Conservation (phyloP, 1,284 basidiomycete species). For the Cutaneotrichosporon dermatis region DNA sequence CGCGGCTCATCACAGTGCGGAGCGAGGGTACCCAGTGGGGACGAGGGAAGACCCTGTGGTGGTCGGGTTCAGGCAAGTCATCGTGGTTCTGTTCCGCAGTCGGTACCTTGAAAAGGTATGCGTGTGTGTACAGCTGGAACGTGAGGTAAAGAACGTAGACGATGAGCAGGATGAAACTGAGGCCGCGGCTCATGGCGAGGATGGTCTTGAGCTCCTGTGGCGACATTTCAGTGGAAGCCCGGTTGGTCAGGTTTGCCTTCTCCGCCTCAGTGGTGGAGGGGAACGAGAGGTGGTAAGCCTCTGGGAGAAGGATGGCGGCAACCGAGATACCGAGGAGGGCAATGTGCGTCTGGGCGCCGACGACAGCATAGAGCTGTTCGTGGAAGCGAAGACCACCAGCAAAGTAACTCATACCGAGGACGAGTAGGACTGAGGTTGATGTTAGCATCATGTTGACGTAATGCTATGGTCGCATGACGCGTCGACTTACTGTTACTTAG, state of each 20-base stretch:
- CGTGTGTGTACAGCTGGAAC: constrained; percentile 57
- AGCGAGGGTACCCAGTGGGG: constrained; percentile 46
- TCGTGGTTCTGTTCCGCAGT: constrained; percentile 26
- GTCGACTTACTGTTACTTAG: constrained; percentile 54
- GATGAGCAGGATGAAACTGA: constrained; percentile 56
- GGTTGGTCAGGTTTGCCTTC: constrained; percentile 3
- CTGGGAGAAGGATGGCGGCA: constrained; percentile 68
- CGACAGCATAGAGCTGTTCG: constrained; percentile 60
- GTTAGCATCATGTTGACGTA: background rate
- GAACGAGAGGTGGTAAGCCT: constrained; percentile 57
- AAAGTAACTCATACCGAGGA: constrained; percentile 66
- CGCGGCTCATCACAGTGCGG: constrained; percentile 14
- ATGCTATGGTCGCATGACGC: background rate
- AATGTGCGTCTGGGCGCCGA: constrained; percentile 74
- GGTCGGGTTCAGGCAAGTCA: constrained; percentile 37
- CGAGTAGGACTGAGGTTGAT: constrained; percentile 55
- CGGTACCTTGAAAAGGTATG: constrained; percentile 54
- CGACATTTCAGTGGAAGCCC: background rate
- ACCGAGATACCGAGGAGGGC: constrained; percentile 70
- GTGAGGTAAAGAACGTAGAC: constrained; percentile 52
- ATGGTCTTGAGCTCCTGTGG: constrained; percentile 38
- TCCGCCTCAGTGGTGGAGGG: constrained; percentile 26
- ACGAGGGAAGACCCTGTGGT: constrained; percentile 41
- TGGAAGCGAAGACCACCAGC: constrained; percentile 58
- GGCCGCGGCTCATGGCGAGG: constrained; percentile 53